Evolutionary conservation across 108 stramenopile species (phyloP), one percentile per base, ranked within the genome.

Genomic region (Epithemia pelagica): DNA sequence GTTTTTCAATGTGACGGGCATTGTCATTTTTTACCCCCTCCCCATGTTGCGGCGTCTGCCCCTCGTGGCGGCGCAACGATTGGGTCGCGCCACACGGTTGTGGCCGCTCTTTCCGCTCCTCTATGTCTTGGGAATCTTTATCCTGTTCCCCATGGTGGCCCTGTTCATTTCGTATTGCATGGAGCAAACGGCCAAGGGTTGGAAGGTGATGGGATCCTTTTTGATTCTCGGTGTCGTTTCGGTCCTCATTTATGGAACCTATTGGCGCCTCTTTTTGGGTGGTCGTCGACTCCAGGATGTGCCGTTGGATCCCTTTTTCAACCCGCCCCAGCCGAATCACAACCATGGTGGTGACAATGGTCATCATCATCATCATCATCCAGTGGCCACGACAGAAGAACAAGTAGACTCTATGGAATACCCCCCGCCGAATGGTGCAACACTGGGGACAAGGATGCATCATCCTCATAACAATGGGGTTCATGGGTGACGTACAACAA

Each of bases 1-100:
- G 64, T 83, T 92, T 71, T 90, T 92, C 85, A 92, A 92, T 77
- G 70, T 89, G 33, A 69, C 77, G 22, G 91, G 91, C 52, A 87
- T 91, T 59, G 27, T 85, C 54, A 84, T 92, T 37, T 93, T 83
- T 78, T 93, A 90, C 66, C 89, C 91, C n/a, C 30, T 93, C 59
- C 89, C 91, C 21, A 73, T 79, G 59, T 85, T 93, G 83, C 83
- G 91, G 30, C 32, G 55, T 2, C 56, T 93, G 55, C 89, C 91
- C 0, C 62, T 93, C 27, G 56, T 63, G 26, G 78, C 74, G 52
- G 89, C 89, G n/a, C 74, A 82, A 20, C 61, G 59, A 1, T 76
- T 93, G 32, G 91, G 91, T 20, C 66, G 73, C 28, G 74, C 71
- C 27, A 87, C 91, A 10, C 76, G 84, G 7, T 30, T 77, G 27